Percentiles rank a stretch among this genome's conserved stretches.
These are phyloP conservation scores for Leccinellum luteum DNA, from an alignment of 768 basidiomycete species.

Conservation along the genomic window DNA sequence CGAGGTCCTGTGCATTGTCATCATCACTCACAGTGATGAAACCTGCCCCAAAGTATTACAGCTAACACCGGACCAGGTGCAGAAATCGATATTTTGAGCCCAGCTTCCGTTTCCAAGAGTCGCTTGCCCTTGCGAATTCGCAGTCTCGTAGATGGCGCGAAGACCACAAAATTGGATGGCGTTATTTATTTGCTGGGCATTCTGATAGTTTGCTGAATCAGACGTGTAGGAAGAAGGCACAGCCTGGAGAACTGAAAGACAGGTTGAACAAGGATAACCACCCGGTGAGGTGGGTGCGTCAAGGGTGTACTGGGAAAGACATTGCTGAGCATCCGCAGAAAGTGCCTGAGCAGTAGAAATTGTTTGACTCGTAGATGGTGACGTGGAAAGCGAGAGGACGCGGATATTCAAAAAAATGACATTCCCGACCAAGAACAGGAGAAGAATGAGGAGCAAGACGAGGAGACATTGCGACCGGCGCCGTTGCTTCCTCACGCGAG, in stretches of 20 bases:
- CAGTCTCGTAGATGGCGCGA: conserved; percentile 40
- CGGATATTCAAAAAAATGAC: conserved; percentile 37
- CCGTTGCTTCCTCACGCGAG: conserved; percentile 25
- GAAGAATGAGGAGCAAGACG: conserved; percentile 35
- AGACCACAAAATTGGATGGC: conserved; percentile 50
- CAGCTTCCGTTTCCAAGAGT: conserved; percentile 42
- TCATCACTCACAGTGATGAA: conserved; percentile 38
- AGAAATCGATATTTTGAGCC: conserved; percentile 44
- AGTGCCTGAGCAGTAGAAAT: conserved; percentile 29
- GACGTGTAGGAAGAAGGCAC: conserved; percentile 36
- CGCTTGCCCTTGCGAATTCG: conserved; percentile 36
- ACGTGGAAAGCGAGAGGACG: conserved; percentile 23
- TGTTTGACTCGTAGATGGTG: conserved; percentile 17
- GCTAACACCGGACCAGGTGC: conserved; percentile 45
- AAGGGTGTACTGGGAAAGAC: conserved; percentile 44
- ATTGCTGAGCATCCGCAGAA: conserved; percentile 41
- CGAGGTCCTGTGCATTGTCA: background rate
- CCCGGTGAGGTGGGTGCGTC: conserved; percentile 43
- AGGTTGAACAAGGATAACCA: conserved; percentile 46
- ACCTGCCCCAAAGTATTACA: conserved; percentile 43
- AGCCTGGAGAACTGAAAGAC: conserved; percentile 39
- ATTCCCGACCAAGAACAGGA: conserved; percentile 45
- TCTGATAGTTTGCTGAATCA: conserved; percentile 30
- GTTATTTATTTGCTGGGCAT: conserved; percentile 31
- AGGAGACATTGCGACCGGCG: conserved; percentile 33